Percentiles rank a stretch among this genome's conserved stretches.
Evolutionary conservation across 228 moss, liverwort and hornwort species (phyloP).

Genomic region (Sphagnum fallax): DNA sequence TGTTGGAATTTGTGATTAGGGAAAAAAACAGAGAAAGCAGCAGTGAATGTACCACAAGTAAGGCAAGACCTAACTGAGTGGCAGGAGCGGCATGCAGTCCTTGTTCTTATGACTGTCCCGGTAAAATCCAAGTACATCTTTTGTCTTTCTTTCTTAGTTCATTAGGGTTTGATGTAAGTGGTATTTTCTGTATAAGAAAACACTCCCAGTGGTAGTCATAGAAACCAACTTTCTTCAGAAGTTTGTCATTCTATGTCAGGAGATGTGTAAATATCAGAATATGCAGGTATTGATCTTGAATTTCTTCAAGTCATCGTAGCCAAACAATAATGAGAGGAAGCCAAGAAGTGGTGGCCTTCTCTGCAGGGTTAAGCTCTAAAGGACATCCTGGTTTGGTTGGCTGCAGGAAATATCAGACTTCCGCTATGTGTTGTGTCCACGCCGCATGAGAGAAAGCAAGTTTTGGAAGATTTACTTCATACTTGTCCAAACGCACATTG

Average conservation of each 20-base stretch:
- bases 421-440: conserved; percentile 89
- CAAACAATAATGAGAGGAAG: not conserved
- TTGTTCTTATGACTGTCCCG: conserved; percentile 82
- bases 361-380: too few relatives aligned
- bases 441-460: conserved; percentile 88
- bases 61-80: conserved; percentile 76
- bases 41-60: conserved; percentile 30
- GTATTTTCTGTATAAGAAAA: not conserved
- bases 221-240: not conserved
- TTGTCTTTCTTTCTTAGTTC: not conserved
- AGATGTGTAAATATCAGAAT: not conserved
- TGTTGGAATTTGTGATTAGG: conserved; percentile 8
- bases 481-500: conserved; percentile 65
- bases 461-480: conserved; percentile 96
- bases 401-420: conserved; percentile 93
- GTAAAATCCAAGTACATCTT: conserved; percentile 15
- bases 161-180: not conserved
- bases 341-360: too few relatives aligned
- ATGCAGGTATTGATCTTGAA: not conserved
- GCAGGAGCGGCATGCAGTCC: conserved; percentile 89
- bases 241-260: not conserved
- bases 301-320: not conserved
- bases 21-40: conserved; percentile 28
- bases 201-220: too few relatives aligned
- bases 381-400: not conserved